Percentiles rank a stretch among this genome's conserved stretches.
These are phyloP conservation scores for Fusarium transvaalense DNA, from an alignment of 2,329 filamentous ascomycete species.

Conservation along the genomic window DNA sequence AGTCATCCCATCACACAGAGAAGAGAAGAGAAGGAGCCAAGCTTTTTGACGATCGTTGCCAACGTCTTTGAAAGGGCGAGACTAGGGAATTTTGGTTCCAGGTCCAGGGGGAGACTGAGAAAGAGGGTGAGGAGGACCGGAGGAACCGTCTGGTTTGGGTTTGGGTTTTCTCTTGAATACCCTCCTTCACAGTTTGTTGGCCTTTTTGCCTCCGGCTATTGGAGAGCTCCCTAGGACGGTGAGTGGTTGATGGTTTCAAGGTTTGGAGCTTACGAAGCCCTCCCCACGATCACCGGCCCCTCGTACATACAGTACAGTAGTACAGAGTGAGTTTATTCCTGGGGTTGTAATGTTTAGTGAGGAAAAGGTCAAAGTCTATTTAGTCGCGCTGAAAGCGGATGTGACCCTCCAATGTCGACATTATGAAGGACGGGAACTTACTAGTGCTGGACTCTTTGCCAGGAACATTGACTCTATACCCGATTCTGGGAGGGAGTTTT, in stretches of 20 bases:
- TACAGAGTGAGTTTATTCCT: neutral
- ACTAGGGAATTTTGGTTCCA: slow-evolving; percentile 8
- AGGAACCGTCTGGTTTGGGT: slow-evolving; percentile 24
- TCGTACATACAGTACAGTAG: too few species aligned
- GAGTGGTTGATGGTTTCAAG: slow-evolving; percentile 22
- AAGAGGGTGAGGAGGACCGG: slow-evolving; percentile 15
- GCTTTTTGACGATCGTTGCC: slow-evolving; percentile 23
- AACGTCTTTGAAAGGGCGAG: slow-evolving; percentile 17
- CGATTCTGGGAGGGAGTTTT: slow-evolving; percentile 35
- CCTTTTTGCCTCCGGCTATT: slow-evolving; percentile 38
- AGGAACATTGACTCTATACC: slow-evolving; percentile 15
- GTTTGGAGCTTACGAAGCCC: slow-evolving; percentile 33
- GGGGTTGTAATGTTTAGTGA: slow-evolving; percentile 21
- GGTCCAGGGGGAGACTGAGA: slow-evolving; percentile 3
- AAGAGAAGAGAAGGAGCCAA: slow-evolving; percentile 3
- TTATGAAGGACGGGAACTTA: slow-evolving; percentile 1
- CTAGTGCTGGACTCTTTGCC: slow-evolving; percentile 8
- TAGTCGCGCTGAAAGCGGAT: slow-evolving; percentile 33
- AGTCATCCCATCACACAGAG: neutral
- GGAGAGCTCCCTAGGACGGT: neutral
- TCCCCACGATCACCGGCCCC: slow-evolving; percentile 27
- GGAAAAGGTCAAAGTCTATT: slow-evolving; percentile 25
- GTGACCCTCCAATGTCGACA: slow-evolving; percentile 28
- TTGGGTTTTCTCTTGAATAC: slow-evolving; percentile 12
- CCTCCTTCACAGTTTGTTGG: slow-evolving; percentile 18